Base-by-base conservation (phyloP, 305 asterid species). In the Fraxinus ornus region DNA sequence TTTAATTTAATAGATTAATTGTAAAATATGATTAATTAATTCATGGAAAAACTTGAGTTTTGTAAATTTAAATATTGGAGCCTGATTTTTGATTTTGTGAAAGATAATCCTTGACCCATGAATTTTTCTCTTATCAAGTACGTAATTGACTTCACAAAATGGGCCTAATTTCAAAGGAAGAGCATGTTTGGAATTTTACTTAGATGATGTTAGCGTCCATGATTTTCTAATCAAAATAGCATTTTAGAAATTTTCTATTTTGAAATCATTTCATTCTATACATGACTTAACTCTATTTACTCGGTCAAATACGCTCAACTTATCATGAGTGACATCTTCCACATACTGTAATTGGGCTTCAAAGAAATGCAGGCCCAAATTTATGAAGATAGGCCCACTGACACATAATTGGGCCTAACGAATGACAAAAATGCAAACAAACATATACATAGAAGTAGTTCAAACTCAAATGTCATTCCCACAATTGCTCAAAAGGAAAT, bases 301-400 rank as follows among this genome's bases (percentile, higher is more conserved):
- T 85, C 52, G 79, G 86, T 84, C 87, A 81, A 81, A 70, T 57
- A 79, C 15, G 62, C 8, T 10, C 3, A 36, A 73, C 79, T 77
- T 70, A 49, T 9, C 2, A 75, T 77, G 17, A 12, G 4, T 44
- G 78, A 80, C 49, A 78, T 60, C 5, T 33, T 30, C 3, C 28
- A 19, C 19, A 32, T 41, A 12, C 35, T n/a, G 7, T 13, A 5
- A 5, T 55, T n/a, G 66, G 24, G 66, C 24, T 52, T 52, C 1
- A 52, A 15, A 17, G 64, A 15, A 52, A 3, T 17, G 19, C 7
- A 17, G 64, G 64, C 64, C 64, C 0, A 52, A 17, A 55, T 15
- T 55, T n/a, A 17, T 52, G 64, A 4, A 3, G 64, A 17, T 55
- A 17, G 5, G 22, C 64, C 64, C 22, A 17, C 7, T 3, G n/a